Evolutionary conservation across 108 stramenopile species (phyloP).

Genomic region (Seminavis robusta): DNA sequence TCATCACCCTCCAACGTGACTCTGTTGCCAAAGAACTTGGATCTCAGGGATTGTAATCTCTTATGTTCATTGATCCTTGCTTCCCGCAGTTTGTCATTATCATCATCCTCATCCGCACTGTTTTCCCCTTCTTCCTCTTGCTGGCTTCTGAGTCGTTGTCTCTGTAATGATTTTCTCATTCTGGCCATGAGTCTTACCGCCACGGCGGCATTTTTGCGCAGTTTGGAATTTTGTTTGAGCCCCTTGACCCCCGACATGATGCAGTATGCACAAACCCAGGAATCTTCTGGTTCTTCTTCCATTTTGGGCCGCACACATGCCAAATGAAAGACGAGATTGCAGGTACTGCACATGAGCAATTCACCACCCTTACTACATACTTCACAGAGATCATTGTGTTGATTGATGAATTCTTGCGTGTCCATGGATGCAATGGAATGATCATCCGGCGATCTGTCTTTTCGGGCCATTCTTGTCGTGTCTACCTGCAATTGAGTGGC

Average conservation of each 20-base stretch:
- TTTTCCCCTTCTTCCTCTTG: constrained; percentile 13
- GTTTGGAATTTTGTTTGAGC: constrained; percentile 58
- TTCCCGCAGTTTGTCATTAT: constrained; percentile 1
- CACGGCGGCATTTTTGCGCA: constrained; percentile 47
- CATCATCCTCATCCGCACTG: constrained; percentile 11
- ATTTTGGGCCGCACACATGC: constrained; percentile 80
- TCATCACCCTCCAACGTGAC: background rate
- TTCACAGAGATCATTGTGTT: constrained; percentile 91
- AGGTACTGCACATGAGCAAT: constrained; percentile 88
- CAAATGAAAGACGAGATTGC: constrained; percentile 89
- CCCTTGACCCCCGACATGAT: constrained; percentile 31
- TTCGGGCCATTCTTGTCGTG: background rate
- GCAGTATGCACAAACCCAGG: constrained; percentile 81
- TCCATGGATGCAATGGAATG: constrained; percentile 29
- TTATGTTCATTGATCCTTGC: background rate
- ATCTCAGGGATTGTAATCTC: background rate
- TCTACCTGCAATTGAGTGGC: background rate
- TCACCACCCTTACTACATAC: constrained; percentile 78
- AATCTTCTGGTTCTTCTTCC: constrained; percentile 38
- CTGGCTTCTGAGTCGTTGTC: constrained; percentile 12
- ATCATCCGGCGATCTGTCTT: background rate
- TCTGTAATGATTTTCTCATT: constrained; percentile 23
- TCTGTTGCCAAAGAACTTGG: background rate
- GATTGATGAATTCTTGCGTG: constrained; percentile 68
- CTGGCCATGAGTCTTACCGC: constrained; percentile 75